Percentiles rank a stretch among this genome's conserved stretches.
These are phyloP conservation scores for Blattamonas nauphoetae DNA, from an alignment of 78 protist genomes.

Conservation along the genomic window DNA sequence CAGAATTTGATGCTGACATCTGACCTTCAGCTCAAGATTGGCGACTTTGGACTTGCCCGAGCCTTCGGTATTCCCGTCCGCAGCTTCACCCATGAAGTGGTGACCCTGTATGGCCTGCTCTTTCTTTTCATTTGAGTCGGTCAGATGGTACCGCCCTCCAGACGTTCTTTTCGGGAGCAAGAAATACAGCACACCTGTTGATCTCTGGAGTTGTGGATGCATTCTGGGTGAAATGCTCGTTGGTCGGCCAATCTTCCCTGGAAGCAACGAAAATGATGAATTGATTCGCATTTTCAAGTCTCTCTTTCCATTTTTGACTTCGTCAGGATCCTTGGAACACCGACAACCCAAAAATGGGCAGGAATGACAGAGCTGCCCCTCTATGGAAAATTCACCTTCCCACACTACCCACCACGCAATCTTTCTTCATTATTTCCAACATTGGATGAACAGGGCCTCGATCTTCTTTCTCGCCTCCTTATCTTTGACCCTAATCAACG, in stretches of 20 bases:
- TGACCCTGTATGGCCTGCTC: too few species aligned
- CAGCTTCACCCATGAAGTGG: slow-evolving; percentile 91
- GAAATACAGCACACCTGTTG: slow-evolving; percentile 85
- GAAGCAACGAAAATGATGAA: slow-evolving; percentile 84
- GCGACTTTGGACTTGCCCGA: slow-evolving; percentile 96
- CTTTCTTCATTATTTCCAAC: neutral
- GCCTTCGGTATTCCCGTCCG: slow-evolving; percentile 85
- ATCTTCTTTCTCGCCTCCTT: slow-evolving; percentile 14
- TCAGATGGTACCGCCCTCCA: slow-evolving; percentile 97
- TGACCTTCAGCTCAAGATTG: slow-evolving; percentile 68
- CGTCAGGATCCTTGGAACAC: slow-evolving; percentile 26
- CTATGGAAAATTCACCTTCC: too few species aligned
- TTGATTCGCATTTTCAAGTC: slow-evolving; percentile 74
- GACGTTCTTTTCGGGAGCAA: slow-evolving; percentile 89
- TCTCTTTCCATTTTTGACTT: neutral
- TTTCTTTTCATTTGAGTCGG: too few species aligned
- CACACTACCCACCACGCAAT: neutral
- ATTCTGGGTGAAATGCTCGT: slow-evolving; percentile 91
- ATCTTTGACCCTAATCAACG: slow-evolving; percentile 20
- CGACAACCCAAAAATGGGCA: slow-evolving; percentile 20
- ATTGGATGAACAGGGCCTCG: slow-evolving; percentile 15
- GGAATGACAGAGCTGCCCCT: neutral
- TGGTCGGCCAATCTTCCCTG: slow-evolving; percentile 79
- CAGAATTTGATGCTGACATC: slow-evolving; percentile 83
- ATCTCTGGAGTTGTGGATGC: slow-evolving; percentile 93